These are phyloP conservation scores for Ramichloridium luteum DNA, from an alignment of 2,329 filamentous ascomycete genomes.

Conservation along the genomic window DNA sequence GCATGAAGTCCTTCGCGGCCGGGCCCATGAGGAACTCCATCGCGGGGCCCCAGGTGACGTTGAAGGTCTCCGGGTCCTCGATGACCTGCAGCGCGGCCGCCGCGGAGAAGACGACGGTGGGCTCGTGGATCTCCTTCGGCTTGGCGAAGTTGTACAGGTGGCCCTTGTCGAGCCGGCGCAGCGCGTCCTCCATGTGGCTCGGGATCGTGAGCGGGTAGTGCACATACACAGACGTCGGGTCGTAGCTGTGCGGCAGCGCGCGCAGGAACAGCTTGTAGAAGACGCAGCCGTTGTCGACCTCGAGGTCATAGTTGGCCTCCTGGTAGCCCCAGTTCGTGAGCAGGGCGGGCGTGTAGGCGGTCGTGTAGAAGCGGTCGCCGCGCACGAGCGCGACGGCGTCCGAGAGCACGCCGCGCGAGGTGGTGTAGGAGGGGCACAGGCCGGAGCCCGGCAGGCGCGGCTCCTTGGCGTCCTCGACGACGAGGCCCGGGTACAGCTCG, in stretches of 20 bases:
- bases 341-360: conserved; percentile 24
- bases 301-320: conserved; percentile 33
- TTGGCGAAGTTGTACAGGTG: conserved; percentile 30
- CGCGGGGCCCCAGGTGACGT: conserved; percentile 35
- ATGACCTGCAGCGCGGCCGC: conserved; percentile 33
- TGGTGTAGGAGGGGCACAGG: conserved; percentile 41
- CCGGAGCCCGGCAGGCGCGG: conserved; percentile 41
- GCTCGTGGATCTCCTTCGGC: conserved; percentile 20
- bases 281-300: conserved; percentile 37
- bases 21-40: conserved; percentile 35
- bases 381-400: conserved; percentile 49
- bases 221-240: conserved; percentile 37
- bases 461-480: conserved; percentile 47
- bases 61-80: conserved; percentile 32
- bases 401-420: conserved; percentile 45
- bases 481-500: conserved; percentile 57
- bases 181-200: conserved; percentile 33
- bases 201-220: conserved; percentile 40
- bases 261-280: conserved; percentile 42
- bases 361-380: conserved; percentile 47
- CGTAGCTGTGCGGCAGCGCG: conserved; percentile 38
- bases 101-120: conserved; percentile 34
- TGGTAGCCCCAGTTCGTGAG: conserved; percentile 35
- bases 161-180: conserved; percentile 29
- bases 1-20: conserved; percentile 35